phyloP scores from a whole-genome alignment of 2,329 filamentous ascomycete species.

The Blastomyces emzantsi region DNA sequence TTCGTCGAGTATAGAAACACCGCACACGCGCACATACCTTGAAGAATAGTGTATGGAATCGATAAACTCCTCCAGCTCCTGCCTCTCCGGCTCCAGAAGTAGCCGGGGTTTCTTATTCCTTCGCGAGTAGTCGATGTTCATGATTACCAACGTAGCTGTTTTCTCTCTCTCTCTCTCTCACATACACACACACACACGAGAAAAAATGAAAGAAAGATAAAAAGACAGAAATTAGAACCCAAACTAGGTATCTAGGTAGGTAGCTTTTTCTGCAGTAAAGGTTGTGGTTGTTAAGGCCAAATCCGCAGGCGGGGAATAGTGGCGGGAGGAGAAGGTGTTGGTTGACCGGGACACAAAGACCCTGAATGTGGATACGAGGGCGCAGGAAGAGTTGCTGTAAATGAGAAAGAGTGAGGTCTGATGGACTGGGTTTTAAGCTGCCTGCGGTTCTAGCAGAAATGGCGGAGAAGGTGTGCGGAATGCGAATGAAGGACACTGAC shows the following conservation, averaged over 20 bases:
- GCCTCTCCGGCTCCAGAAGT: constrained; percentile 70
- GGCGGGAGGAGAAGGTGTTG: neutral
- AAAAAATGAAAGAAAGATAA: neutral
- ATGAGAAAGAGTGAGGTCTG: neutral
- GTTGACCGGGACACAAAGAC: neutral
- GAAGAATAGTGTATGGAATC: constrained; percentile 94
- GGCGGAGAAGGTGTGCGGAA: neutral
- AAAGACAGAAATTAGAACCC: neutral
- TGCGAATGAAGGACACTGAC: neutral
- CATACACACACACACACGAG: too few species aligned
- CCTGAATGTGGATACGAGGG: neutral
- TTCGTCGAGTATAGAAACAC: neutral
- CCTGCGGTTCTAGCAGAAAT: neutral
- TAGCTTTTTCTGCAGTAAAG: neutral
- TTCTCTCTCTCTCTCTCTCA: neutral
- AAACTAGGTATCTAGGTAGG: neutral
- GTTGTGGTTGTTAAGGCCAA: neutral
- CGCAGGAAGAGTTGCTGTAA: too few species aligned
- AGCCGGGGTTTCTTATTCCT: constrained; percentile 80
- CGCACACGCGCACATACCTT: constrained; percentile 48
- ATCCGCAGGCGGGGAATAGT: neutral
- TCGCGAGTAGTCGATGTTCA: constrained; percentile 68
- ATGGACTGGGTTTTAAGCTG: neutral
- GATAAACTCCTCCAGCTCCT: constrained; percentile 79
- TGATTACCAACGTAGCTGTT: constrained; percentile 4